Evolutionary conservation across 2,329 filamentous ascomycete species (phyloP).

Genomic region (Diaporthe longicolla): DNA sequence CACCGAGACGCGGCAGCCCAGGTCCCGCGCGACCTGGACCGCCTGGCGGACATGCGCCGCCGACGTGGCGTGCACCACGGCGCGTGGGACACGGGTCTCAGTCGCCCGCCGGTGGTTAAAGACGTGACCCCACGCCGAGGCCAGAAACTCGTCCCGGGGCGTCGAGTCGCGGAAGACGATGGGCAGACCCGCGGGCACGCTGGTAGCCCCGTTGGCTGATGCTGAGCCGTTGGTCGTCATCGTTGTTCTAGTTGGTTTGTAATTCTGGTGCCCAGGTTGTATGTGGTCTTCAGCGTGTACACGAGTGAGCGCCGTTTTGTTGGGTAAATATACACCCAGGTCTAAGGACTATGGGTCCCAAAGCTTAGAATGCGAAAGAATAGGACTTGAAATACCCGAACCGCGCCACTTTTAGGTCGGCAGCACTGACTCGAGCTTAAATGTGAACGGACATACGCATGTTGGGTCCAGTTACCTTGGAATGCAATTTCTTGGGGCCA

Average conservation of each 20-base stretch:
- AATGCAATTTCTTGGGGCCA: neutral
- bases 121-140: constrained; percentile 52
- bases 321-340: neutral
- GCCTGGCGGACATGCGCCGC: constrained; percentile 54
- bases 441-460: neutral
- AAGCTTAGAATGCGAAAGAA: constrained; percentile 2
- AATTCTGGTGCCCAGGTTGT: neutral
- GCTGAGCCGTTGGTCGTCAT: neutral
- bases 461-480: neutral
- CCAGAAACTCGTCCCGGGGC: constrained; percentile 41
- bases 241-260: neutral
- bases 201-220: constrained; percentile 1
- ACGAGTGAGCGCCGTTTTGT: neutral
- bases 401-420: neutral
- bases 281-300: neutral
- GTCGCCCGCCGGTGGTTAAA: constrained; percentile 58
- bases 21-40: constrained; percentile 54
- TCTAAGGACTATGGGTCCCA: neutral
- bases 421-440: constrained; percentile 3
- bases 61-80: constrained; percentile 56
- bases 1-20: constrained; percentile 56
- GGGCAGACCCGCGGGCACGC: constrained; percentile 24
- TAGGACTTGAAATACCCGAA: neutral
- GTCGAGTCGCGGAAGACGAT: constrained; percentile 46
- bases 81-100: constrained; percentile 54